Percentiles rank a stretch among this genome's conserved stretches.
These are phyloP conservation scores for Rubroshorea leprosula DNA, from an alignment of 345 rosid genomes.

Conservation along the genomic window DNA sequence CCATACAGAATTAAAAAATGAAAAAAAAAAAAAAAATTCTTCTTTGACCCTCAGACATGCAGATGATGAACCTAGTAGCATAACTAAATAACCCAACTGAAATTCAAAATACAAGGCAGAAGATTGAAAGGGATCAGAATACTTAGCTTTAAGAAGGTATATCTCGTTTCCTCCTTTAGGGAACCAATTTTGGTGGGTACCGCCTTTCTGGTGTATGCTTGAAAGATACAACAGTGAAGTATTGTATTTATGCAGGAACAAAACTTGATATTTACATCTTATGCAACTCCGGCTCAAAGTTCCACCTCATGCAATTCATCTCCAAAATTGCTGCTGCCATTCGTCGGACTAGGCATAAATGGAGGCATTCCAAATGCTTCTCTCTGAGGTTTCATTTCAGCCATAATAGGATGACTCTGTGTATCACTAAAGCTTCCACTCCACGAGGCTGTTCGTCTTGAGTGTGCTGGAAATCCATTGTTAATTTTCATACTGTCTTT, in stretches of 20 bases:
- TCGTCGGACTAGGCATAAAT: slow-evolving; percentile 32
- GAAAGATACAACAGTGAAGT: slow-evolving; percentile 19
- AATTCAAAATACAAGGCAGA: slow-evolving; percentile 11
- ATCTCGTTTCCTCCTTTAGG: slow-evolving; percentile 8
- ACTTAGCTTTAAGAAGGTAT: neutral
- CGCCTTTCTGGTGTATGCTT: slow-evolving; percentile 8
- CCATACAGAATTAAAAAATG: slow-evolving; percentile 5
- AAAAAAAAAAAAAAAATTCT: too few relatives aligned
- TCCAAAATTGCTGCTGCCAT: slow-evolving; percentile 51
- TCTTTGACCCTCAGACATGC: too few relatives aligned
- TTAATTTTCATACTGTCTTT: slow-evolving; percentile 15
- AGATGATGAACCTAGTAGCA: slow-evolving; percentile 4
- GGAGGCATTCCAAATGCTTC: slow-evolving; percentile 36
- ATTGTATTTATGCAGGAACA: slow-evolving; percentile 26
- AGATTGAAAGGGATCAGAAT: neutral
- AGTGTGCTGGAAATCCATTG: slow-evolving; percentile 23
- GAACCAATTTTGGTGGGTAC: slow-evolving; percentile 9
- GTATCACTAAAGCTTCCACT: slow-evolving; percentile 37
- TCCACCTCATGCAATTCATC: slow-evolving; percentile 95
- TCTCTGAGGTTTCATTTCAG: slow-evolving; percentile 31
- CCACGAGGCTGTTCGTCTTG: slow-evolving; percentile 65
- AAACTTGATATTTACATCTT: slow-evolving; percentile 53
- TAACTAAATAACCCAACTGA: slow-evolving; percentile 20
- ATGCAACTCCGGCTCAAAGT: slow-evolving; percentile 43
- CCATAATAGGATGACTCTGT: slow-evolving; percentile 15